phyloP scores from a whole-genome alignment of 1,284 basidiomycete species.

The Apiotrichum porosum region DNA sequence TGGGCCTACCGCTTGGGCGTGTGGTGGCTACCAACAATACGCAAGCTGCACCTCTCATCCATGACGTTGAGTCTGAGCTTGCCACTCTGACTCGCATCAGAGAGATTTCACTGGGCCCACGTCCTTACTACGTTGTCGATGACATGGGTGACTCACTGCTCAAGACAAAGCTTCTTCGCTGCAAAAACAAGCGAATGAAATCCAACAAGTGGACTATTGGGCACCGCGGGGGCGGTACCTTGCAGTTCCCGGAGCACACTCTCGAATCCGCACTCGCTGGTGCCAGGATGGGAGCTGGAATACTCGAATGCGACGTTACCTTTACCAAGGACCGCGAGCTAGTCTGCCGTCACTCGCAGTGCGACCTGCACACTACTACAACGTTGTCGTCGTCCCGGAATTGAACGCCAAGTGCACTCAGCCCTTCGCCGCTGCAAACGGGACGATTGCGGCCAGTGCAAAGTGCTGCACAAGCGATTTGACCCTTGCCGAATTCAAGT shows the following conservation, averaged over 20 bases:
- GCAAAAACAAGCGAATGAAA: slow-evolving; percentile 2
- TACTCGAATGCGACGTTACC: slow-evolving; percentile 22
- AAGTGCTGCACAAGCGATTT: slow-evolving; percentile 23
- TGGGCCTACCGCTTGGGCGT: too few species aligned
- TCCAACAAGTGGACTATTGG: slow-evolving; percentile 9
- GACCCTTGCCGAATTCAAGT: slow-evolving; percentile 17
- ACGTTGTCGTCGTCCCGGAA: slow-evolving; percentile 16
- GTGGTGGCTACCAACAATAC: too few species aligned
- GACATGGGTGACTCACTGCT: slow-evolving; percentile 16
- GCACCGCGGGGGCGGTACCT: slow-evolving; percentile 19
- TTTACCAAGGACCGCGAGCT: slow-evolving; percentile 22
- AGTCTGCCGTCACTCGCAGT: slow-evolving; percentile 21
- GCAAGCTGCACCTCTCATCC: too few species aligned
- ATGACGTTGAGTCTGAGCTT: too few species aligned
- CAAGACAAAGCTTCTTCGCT: slow-evolving; percentile 17
- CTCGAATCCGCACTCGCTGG: slow-evolving; percentile 16
- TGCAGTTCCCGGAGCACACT: slow-evolving; percentile 24
- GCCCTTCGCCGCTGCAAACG: slow-evolving; percentile 16
- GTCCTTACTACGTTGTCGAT: slow-evolving; percentile 21
- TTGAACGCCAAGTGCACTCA: slow-evolving; percentile 15
- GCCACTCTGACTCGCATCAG: slow-evolving; percentile 2
- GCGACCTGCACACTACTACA: slow-evolving; percentile 24
- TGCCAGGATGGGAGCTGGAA: slow-evolving; percentile 20
- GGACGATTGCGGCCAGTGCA: slow-evolving; percentile 7
- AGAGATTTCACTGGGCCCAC: slow-evolving; percentile 17